Percentiles rank a stretch among this genome's conserved stretches.
phyloP scores from a whole-genome alignment of 106 monocot genomes.

The Acanthochlamys bracteata region DNA sequence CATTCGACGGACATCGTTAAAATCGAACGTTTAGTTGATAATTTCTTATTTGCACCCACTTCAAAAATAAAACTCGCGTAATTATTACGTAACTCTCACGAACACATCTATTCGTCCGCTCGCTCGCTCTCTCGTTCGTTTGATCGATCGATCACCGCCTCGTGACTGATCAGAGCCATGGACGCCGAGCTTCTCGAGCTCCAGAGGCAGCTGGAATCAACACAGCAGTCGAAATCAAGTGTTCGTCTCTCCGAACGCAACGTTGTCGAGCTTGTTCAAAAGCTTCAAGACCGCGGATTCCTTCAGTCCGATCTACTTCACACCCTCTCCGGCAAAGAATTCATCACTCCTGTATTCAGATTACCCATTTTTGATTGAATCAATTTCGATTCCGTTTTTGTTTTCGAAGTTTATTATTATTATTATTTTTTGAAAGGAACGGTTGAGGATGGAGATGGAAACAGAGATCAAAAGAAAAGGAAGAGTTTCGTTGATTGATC shows the following conservation, averaged over 20 bases:
- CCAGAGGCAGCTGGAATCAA: slow-evolving; percentile 78
- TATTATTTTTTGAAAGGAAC: too few relatives aligned
- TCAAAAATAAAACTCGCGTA: too few relatives aligned
- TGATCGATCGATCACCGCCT: too few relatives aligned
- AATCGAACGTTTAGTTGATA: too few relatives aligned
- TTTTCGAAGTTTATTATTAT: too few relatives aligned
- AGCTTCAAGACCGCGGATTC: slow-evolving; percentile 62
- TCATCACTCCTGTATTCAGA: slow-evolving; percentile 73
- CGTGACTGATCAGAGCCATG: slow-evolving; percentile 27
- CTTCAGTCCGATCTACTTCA: slow-evolving; percentile 94
- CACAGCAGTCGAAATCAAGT: slow-evolving; percentile 79
- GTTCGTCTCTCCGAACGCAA: slow-evolving; percentile 79
- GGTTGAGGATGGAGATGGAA: slow-evolving; percentile 61
- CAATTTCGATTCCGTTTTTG: background rate
- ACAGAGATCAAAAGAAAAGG: slow-evolving; percentile 61
- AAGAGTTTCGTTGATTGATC: slow-evolving; percentile 71
- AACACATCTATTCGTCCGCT: too few relatives aligned
- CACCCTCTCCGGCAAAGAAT: slow-evolving; percentile 87
- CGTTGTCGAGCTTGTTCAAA: slow-evolving; percentile 85
- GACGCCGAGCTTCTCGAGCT: slow-evolving; percentile 87
- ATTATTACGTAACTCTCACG: too few relatives aligned
- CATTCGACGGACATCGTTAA: too few relatives aligned
- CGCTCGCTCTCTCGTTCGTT: too few relatives aligned
- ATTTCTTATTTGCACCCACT: too few relatives aligned
- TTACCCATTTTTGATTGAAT: background rate